phyloP scores from a whole-genome alignment of 805 yeast species.

The Wickerhamomyces silvicola region DNA sequence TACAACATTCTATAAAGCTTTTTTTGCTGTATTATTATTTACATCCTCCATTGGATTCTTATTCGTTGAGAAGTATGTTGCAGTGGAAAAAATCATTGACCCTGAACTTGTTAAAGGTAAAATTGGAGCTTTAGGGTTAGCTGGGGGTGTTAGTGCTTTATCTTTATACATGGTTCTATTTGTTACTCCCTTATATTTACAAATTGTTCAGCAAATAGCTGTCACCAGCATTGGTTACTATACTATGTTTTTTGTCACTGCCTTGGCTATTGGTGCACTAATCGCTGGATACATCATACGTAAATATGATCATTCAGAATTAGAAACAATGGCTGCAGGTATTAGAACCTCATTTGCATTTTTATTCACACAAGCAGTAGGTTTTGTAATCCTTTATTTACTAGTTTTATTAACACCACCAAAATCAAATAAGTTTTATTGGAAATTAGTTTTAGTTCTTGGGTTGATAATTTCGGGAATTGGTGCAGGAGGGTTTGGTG shows the following conservation, averaged over 20 bases:
- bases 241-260: conserved; percentile 34
- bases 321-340: conserved; percentile 18
- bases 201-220: conserved; percentile 33
- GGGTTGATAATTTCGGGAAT: conserved; percentile 28
- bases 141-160: conserved; percentile 32
- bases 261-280: conserved; percentile 34
- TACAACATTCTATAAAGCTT: conserved; percentile 6
- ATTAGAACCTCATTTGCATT: conserved; percentile 9
- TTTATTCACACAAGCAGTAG: conserved; percentile 14
- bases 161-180: conserved; percentile 30
- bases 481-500: conserved; percentile 37
- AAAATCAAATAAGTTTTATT: conserved; percentile 3
- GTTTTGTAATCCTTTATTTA: conserved; percentile 11
- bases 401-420: conserved; percentile 11
- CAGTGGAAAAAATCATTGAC: conserved; percentile 35
- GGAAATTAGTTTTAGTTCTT: conserved; percentile 19
- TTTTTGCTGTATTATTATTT: conserved; percentile 10
- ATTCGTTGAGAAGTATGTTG: conserved; percentile 30
- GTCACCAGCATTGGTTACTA: conserved; percentile 34
- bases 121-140: conserved; percentile 31
- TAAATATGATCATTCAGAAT: conserved; percentile 16
- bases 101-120: conserved; percentile 32
- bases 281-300: conserved; percentile 29
- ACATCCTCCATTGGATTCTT: conserved; percentile 19
- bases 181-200: conserved; percentile 35